Evolutionary conservation across 2,329 filamentous ascomycete species (phyloP), one percentile per base, ranked within the genome.

Genomic region (Drechmeria coniospora): DNA sequence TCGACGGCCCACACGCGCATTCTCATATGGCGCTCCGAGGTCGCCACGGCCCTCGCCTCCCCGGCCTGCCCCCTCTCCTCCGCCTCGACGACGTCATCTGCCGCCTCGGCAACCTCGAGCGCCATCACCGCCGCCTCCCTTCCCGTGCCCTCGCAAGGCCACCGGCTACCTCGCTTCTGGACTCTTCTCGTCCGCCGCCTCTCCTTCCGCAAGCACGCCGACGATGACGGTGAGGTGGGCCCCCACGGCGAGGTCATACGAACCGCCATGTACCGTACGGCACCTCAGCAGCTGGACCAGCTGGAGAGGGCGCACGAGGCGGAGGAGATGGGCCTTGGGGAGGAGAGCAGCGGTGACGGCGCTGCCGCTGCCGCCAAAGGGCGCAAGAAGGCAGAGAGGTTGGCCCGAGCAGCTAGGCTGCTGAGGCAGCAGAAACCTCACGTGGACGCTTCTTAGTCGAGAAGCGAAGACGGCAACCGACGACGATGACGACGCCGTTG

Each of bases 21-120:
- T 36, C 45, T 59, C 32, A 51, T 60, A 33, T 69, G 65, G 65
- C 57, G 59, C 30, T 47, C 47, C 28, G 65, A 68, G 45, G 60
- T 68, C 26, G 49, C 50, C 20, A 42, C 46, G 14, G 46, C 51
- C 26, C 44, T 47, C 25, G 35, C 37, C n/a, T 26, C 32, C 7
- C 38, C 41, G 3, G 37, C 46, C 21, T 28, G 26, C 14, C 31
- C 32, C 8, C 43, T 42, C 20, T 41, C 44, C 13, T 45, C 40
- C 12, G 53, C 51, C 38, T 29, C 30, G 37, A 33, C 27, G 36
- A 32, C 27, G 26, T 37, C 26, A 10, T 32, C 30, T 10, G 44
- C 47, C 5, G 39, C 38, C 14, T 46, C 44, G 11, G 38, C 50
- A 9, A 39, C 44, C 8, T 43, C 44, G 7, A 36, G 47, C 22